Conservation (phyloP, 2,329 filamentous ascomycete species). For the Dendryphion nanum region DNA sequence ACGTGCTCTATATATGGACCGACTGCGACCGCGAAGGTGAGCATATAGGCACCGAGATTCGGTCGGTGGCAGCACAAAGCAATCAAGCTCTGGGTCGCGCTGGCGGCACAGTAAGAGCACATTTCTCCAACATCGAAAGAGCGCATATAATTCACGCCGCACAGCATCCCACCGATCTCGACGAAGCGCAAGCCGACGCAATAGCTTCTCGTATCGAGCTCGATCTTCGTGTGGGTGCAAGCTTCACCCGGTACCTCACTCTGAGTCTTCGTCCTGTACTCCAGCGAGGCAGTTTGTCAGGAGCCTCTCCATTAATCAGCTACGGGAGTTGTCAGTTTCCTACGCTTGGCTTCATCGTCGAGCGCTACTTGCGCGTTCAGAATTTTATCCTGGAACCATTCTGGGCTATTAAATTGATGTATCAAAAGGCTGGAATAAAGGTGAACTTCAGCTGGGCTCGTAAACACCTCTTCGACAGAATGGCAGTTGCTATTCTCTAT, state of each 20-base stretch:
- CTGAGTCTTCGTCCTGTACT: constrained; percentile 72
- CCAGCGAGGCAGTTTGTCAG: constrained; percentile 58
- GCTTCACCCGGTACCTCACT: constrained; percentile 87
- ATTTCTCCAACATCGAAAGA: constrained; percentile 93
- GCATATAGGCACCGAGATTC: constrained; percentile 90
- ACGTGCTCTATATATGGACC: constrained; percentile 91
- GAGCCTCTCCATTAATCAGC: constrained; percentile 65
- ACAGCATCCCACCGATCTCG: constrained; percentile 70
- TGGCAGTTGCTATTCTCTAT: constrained; percentile 75
- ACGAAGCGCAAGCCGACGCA: constrained; percentile 82
- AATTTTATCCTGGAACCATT: constrained; percentile 92
- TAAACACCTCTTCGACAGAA: constrained; percentile 82
- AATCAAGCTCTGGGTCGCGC: constrained; percentile 77
- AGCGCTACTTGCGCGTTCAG: constrained; percentile 88
- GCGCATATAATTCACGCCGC: constrained; percentile 83
- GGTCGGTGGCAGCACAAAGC: constrained; percentile 71
- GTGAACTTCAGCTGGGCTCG: constrained; percentile 84
- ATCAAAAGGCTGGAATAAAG: constrained; percentile 72
- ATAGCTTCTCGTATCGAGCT: constrained; percentile 88
- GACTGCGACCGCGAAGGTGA: constrained; percentile 98
- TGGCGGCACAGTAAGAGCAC: constrained; percentile 68
- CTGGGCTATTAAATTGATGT: constrained; percentile 85
- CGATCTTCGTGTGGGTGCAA: constrained; percentile 84
- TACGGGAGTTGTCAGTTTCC: constrained; percentile 98
- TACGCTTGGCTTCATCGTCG: constrained; percentile 93